Percentiles rank a stretch among this genome's conserved stretches.
phyloP scores from a whole-genome alignment of 768 basidiomycete genomes.

The Plicaturopsis crispa region DNA sequence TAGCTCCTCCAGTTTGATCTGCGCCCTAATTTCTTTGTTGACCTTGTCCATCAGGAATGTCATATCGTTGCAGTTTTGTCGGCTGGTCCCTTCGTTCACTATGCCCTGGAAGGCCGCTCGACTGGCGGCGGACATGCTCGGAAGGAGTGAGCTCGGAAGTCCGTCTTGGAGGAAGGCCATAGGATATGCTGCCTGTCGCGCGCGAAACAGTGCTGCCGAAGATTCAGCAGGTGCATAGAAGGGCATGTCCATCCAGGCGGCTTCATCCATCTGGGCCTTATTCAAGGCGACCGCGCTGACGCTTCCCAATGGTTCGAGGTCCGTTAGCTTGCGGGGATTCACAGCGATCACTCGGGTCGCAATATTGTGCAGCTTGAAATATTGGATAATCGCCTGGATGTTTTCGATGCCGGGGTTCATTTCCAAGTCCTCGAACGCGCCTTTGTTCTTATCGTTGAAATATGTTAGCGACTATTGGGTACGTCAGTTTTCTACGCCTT shows the following conservation, averaged over 20 bases:
- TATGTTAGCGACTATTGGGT: too few relatives aligned
- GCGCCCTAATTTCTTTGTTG: conserved; percentile 23
- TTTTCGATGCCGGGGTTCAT: conserved; percentile 36
- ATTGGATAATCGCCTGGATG: conserved; percentile 37
- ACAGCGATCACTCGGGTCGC: conserved; percentile 33
- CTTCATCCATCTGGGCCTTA: conserved; percentile 30
- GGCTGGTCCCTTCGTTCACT: too few relatives aligned
- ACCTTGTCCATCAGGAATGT: conserved; percentile 30
- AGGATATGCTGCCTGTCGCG: conserved; percentile 32
- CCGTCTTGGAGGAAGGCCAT: conserved; percentile 19
- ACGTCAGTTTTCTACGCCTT: conserved; percentile 5
- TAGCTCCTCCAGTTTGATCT: too few relatives aligned
- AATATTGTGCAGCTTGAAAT: conserved; percentile 32
- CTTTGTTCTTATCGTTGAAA: too few relatives aligned
- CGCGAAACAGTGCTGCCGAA: conserved; percentile 23
- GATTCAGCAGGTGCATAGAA: conserved; percentile 14
- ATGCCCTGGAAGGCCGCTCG: too few relatives aligned
- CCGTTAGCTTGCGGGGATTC: conserved; percentile 33
- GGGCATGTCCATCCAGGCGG: conserved; percentile 23
- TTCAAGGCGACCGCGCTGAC: conserved; percentile 36
- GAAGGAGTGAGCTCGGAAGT: too few relatives aligned
- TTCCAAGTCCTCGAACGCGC: conserved; percentile 14
- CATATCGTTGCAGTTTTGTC: conserved; percentile 23
- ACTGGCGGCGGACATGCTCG: too few relatives aligned
- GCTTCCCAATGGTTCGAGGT: conserved; percentile 31